A percentile compares a stretch with the other conserved stretches of the same genome.
These are phyloP conservation scores for Alternaria rosae DNA, from an alignment of 2,329 filamentous ascomycete species.

Conservation along the genomic window DNA sequence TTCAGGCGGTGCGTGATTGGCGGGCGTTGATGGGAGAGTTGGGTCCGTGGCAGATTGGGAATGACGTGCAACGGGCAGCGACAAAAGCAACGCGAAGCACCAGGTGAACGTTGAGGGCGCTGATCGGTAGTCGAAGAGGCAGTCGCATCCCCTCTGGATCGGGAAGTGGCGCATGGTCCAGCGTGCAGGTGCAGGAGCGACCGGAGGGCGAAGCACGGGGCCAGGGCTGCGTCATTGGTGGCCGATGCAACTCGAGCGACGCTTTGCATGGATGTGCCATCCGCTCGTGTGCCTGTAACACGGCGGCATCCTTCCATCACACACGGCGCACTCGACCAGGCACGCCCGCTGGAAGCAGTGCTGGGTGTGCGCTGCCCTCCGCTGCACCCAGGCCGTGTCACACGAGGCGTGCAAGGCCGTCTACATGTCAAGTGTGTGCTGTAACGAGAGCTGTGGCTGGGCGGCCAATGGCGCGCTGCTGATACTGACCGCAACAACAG, in stretches of 20 bases:
- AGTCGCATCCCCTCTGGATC: slow-evolving; percentile 15
- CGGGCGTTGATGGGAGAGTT: not conserved
- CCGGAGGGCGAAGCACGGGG: slow-evolving; percentile 10
- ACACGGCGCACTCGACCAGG: not conserved
- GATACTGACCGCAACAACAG: slow-evolving; percentile 26
- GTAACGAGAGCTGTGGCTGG: slow-evolving; percentile 6
- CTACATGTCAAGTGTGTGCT: slow-evolving; percentile 17
- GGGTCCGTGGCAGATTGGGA: slow-evolving; percentile 11
- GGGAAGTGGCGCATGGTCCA: slow-evolving; percentile 12
- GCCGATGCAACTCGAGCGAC: not conserved
- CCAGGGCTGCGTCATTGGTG: slow-evolving; percentile 23
- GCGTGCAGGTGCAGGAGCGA: slow-evolving; percentile 8
- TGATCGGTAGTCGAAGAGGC: slow-evolving; percentile 3
- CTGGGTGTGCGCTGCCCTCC: not conserved
- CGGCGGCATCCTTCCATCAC: not conserved
- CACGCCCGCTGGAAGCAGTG: not conserved
- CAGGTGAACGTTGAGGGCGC: not conserved
- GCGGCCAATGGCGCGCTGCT: slow-evolving; percentile 21
- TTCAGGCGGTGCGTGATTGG: not conserved
- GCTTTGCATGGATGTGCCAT: not conserved
- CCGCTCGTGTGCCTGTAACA: not conserved
- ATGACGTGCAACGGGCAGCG: slow-evolving; percentile 17
- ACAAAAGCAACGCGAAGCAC: not conserved
- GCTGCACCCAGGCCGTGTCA: not conserved
- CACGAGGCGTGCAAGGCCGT: slow-evolving; percentile 5